Conservation (phyloP, 2,329 filamentous ascomycete genomes). For the Arthrobotrys iridis region DNA sequence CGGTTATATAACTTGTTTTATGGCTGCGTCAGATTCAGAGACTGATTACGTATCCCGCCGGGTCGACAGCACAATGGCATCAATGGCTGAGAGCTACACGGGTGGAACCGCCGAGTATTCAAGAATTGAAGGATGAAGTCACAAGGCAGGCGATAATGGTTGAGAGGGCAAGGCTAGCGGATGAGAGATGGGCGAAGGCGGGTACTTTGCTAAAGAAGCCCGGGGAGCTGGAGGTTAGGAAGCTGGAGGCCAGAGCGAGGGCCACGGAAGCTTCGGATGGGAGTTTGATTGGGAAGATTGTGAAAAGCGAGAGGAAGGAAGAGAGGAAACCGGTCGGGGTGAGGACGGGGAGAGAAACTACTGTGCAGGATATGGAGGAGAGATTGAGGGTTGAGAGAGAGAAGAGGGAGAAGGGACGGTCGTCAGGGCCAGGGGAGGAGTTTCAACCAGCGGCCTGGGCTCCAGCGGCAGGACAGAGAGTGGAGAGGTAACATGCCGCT, state of each 20-base stretch:
- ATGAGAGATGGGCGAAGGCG: constrained; percentile 73
- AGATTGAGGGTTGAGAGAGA: constrained; percentile 44
- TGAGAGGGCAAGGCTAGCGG: constrained; percentile 70
- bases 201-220: constrained; percentile 62
- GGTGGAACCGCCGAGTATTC: constrained; percentile 66
- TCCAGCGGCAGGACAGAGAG: not conserved
- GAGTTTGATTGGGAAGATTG: constrained; percentile 7
- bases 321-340: not conserved
- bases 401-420: constrained; percentile 33
- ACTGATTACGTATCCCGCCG: not conserved
- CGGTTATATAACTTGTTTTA: no score
- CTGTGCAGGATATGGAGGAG: constrained; percentile 42
- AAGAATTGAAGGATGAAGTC: constrained; percentile 69
- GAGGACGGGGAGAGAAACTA: constrained; percentile 23
- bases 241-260: constrained; percentile 12
- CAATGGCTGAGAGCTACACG: constrained; percentile 75
- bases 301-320: not conserved
- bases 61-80: constrained; percentile 68
- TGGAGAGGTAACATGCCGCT: not conserved
- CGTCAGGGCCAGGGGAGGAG: constrained; percentile 34
- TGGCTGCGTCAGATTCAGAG: no score
- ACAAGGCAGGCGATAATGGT: constrained; percentile 66
- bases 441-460: constrained; percentile 44
- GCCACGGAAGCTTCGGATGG: constrained; percentile 24
- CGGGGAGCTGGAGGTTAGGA: constrained; percentile 19